phyloP scores from a whole-genome alignment of 1,139 yeast genomes.

The Taiozyma sp. region DNA sequence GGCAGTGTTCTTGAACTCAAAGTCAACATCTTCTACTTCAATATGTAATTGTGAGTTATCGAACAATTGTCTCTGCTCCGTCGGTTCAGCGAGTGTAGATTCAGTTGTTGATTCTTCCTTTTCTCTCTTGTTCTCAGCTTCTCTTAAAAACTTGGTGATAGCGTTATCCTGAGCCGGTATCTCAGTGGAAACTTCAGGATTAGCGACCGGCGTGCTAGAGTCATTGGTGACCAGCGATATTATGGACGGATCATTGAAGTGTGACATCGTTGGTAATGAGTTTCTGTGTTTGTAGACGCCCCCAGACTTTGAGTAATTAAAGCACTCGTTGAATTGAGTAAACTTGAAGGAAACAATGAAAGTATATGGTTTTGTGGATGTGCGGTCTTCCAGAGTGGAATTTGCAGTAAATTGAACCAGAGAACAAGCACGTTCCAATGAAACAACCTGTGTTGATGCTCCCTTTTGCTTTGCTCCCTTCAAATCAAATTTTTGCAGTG shows the following conservation, averaged over 20 bases:
- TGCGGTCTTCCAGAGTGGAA: background rate
- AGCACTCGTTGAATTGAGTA: background rate
- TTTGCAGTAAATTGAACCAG: background rate
- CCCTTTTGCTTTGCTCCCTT: background rate
- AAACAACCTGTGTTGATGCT: background rate
- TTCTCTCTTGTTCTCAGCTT: constrained; percentile 23
- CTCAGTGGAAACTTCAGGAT: background rate
- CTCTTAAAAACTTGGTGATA: constrained; percentile 20
- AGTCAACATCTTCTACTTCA: constrained; percentile 17
- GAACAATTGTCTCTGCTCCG: constrained; percentile 2
- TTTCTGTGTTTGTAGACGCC: background rate
- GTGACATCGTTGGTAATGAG: constrained; percentile 3
- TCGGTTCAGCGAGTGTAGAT: constrained; percentile 4
- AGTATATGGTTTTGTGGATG: background rate
- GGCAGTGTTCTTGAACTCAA: constrained; percentile 7
- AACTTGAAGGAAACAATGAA: background rate
- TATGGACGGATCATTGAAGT: constrained; percentile 15
- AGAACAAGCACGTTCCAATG: background rate
- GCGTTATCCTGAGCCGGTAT: constrained; percentile 12
- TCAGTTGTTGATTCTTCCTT: constrained; percentile 16
- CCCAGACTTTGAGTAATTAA: background rate
- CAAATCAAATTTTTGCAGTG: background rate
- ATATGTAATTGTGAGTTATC: background rate
- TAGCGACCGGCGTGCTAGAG: background rate
- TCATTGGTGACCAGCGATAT: constrained; percentile 6